These are phyloP conservation scores for Orychophragmus violaceus DNA, from an alignment of 345 rosid genomes.

Conservation along the genomic window DNA sequence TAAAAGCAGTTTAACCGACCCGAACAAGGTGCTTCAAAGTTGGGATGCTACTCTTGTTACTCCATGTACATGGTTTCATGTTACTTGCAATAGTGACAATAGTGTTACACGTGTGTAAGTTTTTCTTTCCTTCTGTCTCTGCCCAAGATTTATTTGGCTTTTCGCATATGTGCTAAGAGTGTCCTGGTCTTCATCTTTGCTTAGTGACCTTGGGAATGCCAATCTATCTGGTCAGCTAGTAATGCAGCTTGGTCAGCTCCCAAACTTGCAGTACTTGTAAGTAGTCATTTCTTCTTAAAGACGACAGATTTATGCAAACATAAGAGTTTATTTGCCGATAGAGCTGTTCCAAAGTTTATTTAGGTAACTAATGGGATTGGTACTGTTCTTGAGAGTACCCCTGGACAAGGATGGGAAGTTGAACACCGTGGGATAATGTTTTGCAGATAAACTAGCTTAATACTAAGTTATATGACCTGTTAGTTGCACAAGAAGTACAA, in stretches of 20 bases:
- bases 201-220: constrained; percentile 44
- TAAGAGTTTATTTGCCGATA: not conserved
- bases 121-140: constrained; percentile 14
- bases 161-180: not conserved
- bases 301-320: not conserved
- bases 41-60: constrained; percentile 89
- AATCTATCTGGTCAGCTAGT: constrained; percentile 37
- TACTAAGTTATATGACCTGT: not conserved
- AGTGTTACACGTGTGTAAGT: constrained; percentile 91
- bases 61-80: constrained; percentile 94
- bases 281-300: constrained; percentile 42
- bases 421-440: not conserved
- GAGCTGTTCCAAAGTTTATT: too few species aligned
- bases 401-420: not conserved
- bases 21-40: constrained; percentile 81
- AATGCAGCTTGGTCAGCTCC: constrained; percentile 42
- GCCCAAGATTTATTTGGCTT: not conserved
- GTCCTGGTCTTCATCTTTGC: not conserved
- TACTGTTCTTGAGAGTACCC: not conserved
- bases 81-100: constrained; percentile 78
- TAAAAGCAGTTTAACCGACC: constrained; percentile 59
- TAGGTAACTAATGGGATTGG: not conserved
- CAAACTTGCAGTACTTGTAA: constrained; percentile 88
- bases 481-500: not conserved
- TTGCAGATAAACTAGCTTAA: not conserved